Evolutionary conservation across 371 early-diverging fungal species (phyloP), one percentile per base, ranked within the genome.

Genomic region (Rhizomucor pusillus): DNA sequence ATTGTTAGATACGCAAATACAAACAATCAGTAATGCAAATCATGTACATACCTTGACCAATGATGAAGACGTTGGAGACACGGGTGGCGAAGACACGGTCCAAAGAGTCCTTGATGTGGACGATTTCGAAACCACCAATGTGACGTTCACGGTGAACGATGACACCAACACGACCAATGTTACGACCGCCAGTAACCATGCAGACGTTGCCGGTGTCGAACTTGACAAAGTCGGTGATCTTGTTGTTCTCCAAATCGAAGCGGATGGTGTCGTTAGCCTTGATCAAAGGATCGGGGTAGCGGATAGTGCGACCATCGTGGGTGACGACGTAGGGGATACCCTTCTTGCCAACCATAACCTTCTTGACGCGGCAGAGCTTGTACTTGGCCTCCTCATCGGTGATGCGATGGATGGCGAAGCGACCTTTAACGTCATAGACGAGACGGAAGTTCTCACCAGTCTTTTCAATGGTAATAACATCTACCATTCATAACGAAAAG

Each of bases 371-470:
- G 85, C 95, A 91, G 57, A 99, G 87, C 89, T 99, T 99, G 92
- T 95, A 99, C 81, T 95, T 89, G 78, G 97, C 94, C 84, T 99
- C 99, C 79, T 98, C 98, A 49, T 89, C 91, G 50, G 91, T 92
- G 81, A 99, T 99, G 73, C 95, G 92, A 90, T 99, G 99, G 79
- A 99, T 91, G 71, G 94, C 90, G 90, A 99, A 99, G 74, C 98
- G 98, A 68, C 98, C 97, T 88, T 97, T 97, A 80, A 89, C 85
- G 84, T 98, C 99, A 85, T 96, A 99, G 80, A 99, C 86, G 56
- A 99, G 88, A 77, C 99, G 94, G 93, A 97, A 99, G 91, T 98
- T 90, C 87, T 99, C 97, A 71, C 95, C 93, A 58, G 99, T 99
- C 88, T 95, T 97, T 70, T 98, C 97, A 62, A 99, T 94, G 71